Evolutionary conservation across 371 early-diverging fungal genomes (phyloP).

Genomic region (Basidiobolus heterosporus): DNA sequence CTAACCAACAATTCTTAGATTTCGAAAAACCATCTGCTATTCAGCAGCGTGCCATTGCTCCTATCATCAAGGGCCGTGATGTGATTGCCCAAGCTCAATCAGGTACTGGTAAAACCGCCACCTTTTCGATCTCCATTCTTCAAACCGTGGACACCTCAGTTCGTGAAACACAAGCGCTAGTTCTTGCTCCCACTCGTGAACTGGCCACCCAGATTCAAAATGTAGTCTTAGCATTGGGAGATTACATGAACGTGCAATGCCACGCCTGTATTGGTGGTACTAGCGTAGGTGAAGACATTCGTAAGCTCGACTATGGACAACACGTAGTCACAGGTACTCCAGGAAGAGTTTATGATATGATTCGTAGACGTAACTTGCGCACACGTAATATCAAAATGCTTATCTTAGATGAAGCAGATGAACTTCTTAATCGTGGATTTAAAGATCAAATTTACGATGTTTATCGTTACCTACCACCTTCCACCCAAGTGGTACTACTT

Average conservation of each 20-base stretch:
- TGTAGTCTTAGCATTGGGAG: constrained; percentile 81
- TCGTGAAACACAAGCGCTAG: constrained; percentile 88
- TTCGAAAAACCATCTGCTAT: constrained; percentile 91
- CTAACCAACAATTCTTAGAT: constrained; percentile 16
- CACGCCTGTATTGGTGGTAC: constrained; percentile 98
- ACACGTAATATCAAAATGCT: constrained; percentile 89
- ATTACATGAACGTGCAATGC: constrained; percentile 85
- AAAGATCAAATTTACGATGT: constrained; percentile 97
- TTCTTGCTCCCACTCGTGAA: constrained; percentile 98
- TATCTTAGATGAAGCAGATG: constrained; percentile 99
- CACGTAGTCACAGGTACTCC: constrained; percentile 99
- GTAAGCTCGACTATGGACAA: constrained; percentile 66
- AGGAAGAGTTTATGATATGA: constrained; percentile 98
- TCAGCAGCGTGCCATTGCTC: constrained; percentile 93
- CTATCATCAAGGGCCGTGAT: constrained; percentile 84
- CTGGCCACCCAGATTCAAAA: constrained; percentile 93
- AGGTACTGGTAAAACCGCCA: constrained; percentile 99
- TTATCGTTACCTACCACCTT: constrained; percentile 81
- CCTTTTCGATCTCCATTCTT: constrained; percentile 95
- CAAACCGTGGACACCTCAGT: constrained; percentile 77
- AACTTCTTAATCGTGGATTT: constrained; percentile 94
- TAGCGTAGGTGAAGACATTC: constrained; percentile 77
- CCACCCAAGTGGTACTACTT: constrained; percentile 94
- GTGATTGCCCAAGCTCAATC: constrained; percentile 99
- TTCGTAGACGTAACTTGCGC: constrained; percentile 71